Percentiles rank a stretch among this genome's conserved stretches.
Conservation (phyloP, 164 flowering plant genomes). For the Houttuynia cordata region DNA sequence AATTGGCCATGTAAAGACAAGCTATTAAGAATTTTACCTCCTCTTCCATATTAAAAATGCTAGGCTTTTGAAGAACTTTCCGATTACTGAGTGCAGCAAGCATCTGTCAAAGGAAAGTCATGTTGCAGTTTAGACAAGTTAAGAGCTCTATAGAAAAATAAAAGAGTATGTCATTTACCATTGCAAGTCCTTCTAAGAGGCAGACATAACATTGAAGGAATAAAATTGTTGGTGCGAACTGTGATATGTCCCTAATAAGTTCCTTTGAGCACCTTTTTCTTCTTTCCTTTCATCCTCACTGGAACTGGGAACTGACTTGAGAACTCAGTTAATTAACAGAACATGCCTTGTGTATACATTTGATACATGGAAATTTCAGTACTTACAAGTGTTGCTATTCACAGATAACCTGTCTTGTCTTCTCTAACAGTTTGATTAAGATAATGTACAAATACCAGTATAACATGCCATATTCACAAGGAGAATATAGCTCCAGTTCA, state of each 20-base stretch:
- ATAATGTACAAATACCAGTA: constrained; percentile 84
- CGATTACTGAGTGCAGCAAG: constrained; percentile 88
- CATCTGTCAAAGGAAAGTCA: constrained; percentile 36
- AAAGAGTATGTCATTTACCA: constrained; percentile 31
- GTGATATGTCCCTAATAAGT: constrained; percentile 30
- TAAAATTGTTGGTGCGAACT: constrained; percentile 41
- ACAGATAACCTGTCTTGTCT: constrained; percentile 40
- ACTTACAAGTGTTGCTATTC: constrained; percentile 43
- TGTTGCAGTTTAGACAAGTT: neutral
- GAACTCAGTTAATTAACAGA: neutral
- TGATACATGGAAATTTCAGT: constrained; percentile 1
- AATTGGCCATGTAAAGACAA: neutral
- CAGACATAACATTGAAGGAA: constrained; percentile 71
- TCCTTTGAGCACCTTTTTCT: constrained; percentile 68
- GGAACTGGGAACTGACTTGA: constrained; percentile 18
- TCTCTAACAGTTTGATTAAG: constrained; percentile 71
- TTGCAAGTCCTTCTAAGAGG: constrained; percentile 80
- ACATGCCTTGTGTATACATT: neutral
- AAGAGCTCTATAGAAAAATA: neutral
- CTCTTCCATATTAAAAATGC: constrained; percentile 67
- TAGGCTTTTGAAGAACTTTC: constrained; percentile 22
- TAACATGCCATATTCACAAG: constrained; percentile 91
- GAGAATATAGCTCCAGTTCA: constrained; percentile 91
- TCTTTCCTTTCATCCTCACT: constrained; percentile 77
- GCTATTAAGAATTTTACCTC: constrained; percentile 41